Percentiles rank a stretch among this genome's conserved stretches.
Evolutionary conservation across 805 yeast genomes (phyloP).

Genomic region (Suhomyces emberorum): DNA sequence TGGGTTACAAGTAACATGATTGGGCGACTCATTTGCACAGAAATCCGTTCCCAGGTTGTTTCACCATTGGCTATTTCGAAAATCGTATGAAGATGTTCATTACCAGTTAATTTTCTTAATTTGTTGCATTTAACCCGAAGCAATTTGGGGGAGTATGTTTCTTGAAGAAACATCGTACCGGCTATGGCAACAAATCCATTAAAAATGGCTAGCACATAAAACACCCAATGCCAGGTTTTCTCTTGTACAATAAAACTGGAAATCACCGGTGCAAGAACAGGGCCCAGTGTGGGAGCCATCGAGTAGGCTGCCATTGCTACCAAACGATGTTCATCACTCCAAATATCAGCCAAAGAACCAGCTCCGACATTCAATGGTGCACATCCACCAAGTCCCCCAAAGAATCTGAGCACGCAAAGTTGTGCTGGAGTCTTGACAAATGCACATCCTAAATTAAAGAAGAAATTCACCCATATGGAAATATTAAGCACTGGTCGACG

Average conservation of each 20-base stretch:
- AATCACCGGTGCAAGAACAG: constrained; percentile 37
- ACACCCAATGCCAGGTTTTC: constrained; percentile 36
- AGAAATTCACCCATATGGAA: constrained; percentile 32
- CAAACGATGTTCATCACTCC: constrained; percentile 30
- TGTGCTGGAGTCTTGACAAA: constrained; percentile 32
- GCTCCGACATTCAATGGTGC: constrained; percentile 39
- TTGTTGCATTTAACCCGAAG: constrained; percentile 24
- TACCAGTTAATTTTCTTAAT: constrained; percentile 33
- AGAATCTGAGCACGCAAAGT: constrained; percentile 30
- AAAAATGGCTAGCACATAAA: constrained; percentile 32
- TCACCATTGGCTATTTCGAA: constrained; percentile 34
- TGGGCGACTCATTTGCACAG: constrained; percentile 29
- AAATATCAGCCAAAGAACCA: constrained; percentile 37
- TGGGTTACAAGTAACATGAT: constrained; percentile 30
- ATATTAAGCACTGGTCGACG: constrained; percentile 30
- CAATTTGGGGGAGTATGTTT: constrained; percentile 36
- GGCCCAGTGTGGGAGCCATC: constrained; percentile 36
- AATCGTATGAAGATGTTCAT: constrained; percentile 34
- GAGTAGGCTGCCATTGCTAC: constrained; percentile 35
- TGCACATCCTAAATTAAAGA: constrained; percentile 37
- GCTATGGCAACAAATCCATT: constrained; percentile 32
- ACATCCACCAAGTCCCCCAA: constrained; percentile 39
- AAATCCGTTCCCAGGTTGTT: constrained; percentile 19
- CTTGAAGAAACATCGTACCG: constrained; percentile 29
- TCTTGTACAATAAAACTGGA: constrained; percentile 34